Evolutionary conservation across 164 flowering plant species (phyloP).

Genomic region (Sedum album): DNA sequence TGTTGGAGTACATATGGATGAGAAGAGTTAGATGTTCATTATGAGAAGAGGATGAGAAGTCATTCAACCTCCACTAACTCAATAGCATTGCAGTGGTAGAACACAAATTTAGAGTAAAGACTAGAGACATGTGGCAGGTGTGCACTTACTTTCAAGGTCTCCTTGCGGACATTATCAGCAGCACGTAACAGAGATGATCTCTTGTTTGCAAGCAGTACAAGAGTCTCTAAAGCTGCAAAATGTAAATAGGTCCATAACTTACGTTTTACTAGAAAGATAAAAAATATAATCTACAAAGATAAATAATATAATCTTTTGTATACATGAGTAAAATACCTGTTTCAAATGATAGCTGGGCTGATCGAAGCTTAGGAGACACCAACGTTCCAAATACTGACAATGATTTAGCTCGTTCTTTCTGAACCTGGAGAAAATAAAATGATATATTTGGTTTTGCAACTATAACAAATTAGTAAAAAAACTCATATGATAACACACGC

Average conservation of each 20-base stretch:
- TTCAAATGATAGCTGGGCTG: conserved; percentile 79
- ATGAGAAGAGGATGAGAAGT: background rate
- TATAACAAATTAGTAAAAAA: background rate
- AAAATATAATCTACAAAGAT: background rate
- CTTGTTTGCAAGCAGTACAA: conserved; percentile 61
- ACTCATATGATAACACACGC: background rate
- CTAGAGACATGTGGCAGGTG: background rate
- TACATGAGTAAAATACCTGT: conserved; percentile 34
- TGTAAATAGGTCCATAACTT: background rate
- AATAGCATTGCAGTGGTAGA: background rate
- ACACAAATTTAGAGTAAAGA: too few relatives aligned
- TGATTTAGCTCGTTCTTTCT: conserved; percentile 54
- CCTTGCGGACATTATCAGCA: conserved; percentile 34
- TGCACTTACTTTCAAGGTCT: conserved; percentile 13
- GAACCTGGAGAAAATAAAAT: conserved; percentile 26
- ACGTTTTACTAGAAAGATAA: background rate
- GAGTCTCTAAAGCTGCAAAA: conserved; percentile 59
- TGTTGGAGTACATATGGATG: background rate
- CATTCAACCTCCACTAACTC: background rate
- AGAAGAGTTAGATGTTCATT: background rate
- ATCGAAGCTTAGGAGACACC: conserved; percentile 84
- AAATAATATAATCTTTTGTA: background rate
- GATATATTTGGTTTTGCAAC: background rate
- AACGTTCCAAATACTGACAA: conserved; percentile 71
- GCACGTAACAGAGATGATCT: conserved; percentile 52